phyloP scores from a whole-genome alignment of 2,329 filamentous ascomycete species.

The Cordyceps tenuipes region DNA sequence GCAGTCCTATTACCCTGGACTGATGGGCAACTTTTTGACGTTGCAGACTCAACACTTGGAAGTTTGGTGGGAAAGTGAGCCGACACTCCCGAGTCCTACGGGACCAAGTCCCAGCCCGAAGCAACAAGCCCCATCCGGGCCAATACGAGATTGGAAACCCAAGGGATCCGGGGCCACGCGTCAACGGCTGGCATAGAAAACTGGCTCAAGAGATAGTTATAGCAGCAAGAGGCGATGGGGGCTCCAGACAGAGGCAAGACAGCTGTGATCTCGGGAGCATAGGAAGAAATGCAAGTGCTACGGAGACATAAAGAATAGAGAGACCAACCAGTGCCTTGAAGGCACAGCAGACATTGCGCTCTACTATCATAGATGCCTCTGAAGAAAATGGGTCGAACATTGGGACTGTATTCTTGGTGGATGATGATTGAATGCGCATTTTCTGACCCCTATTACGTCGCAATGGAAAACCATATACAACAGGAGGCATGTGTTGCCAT shows the following conservation, averaged over 20 bases:
- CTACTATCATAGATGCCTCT: too few relatives aligned
- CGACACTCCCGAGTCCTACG: background rate
- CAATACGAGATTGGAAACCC: background rate
- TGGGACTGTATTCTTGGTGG: too few relatives aligned
- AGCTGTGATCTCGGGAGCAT: background rate
- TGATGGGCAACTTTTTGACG: too few relatives aligned
- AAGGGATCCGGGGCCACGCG: background rate
- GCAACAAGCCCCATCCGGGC: background rate
- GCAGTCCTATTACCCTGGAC: too few relatives aligned
- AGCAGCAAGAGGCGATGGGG: background rate
- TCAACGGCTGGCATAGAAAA: background rate
- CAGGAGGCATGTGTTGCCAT: too few relatives aligned
- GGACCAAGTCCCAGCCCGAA: too few relatives aligned
- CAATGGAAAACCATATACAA: too few relatives aligned
- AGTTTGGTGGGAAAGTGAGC: background rate
- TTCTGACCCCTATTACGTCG: too few relatives aligned
- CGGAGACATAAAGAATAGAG: background rate
- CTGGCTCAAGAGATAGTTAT: background rate
- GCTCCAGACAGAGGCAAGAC: background rate
- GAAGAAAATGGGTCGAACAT: too few relatives aligned
- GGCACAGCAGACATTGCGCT: too few relatives aligned
- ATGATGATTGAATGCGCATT: too few relatives aligned
- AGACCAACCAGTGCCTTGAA: too few relatives aligned
- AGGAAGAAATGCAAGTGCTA: background rate
- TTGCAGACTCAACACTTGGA: background rate